These are phyloP conservation scores for Fimicolochytrium jonesii DNA, from an alignment of 192 early-diverging fungal species.

Conservation along the genomic window DNA sequence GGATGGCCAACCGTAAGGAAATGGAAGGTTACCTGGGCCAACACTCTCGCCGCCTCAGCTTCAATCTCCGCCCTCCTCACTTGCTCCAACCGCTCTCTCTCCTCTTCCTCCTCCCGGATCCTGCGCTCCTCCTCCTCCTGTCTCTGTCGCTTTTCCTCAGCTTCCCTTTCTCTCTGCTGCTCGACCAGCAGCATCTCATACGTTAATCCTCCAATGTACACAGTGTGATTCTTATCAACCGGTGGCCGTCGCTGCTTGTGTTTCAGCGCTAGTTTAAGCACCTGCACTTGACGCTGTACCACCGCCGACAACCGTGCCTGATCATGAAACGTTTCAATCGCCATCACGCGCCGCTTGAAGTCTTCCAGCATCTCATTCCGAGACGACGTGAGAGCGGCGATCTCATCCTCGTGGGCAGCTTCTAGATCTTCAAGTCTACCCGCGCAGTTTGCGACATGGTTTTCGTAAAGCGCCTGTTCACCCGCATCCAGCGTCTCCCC, in stretches of 20 bases:
- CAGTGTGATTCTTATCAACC: slow-evolving; percentile 4
- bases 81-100: neutral
- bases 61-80: slow-evolving; percentile 4
- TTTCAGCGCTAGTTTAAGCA: slow-evolving; percentile 16
- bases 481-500: too few species aligned
- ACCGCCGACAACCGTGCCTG: neutral
- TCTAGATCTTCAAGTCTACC: neutral
- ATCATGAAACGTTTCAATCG: slow-evolving; percentile 1
- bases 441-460: neutral
- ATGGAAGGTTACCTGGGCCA: too few species aligned
- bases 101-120: neutral
- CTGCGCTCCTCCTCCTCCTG: neutral
- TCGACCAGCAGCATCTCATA: slow-evolving; percentile 18
- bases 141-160: slow-evolving; percentile 1
- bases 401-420: neutral
- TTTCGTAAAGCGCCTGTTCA: neutral
- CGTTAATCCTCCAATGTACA: slow-evolving; percentile 17
- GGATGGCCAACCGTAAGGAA: too few species aligned
- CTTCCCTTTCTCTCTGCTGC: slow-evolving; percentile 6
- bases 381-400: neutral
- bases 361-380: neutral
- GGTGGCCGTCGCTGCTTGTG: slow-evolving; percentile 3
- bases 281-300: slow-evolving; percentile 7
- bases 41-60: neutral
- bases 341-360: slow-evolving; percentile 1